phyloP scores from a whole-genome alignment of 2,329 filamentous ascomycete species.

The Xylariaceae sp. region DNA sequence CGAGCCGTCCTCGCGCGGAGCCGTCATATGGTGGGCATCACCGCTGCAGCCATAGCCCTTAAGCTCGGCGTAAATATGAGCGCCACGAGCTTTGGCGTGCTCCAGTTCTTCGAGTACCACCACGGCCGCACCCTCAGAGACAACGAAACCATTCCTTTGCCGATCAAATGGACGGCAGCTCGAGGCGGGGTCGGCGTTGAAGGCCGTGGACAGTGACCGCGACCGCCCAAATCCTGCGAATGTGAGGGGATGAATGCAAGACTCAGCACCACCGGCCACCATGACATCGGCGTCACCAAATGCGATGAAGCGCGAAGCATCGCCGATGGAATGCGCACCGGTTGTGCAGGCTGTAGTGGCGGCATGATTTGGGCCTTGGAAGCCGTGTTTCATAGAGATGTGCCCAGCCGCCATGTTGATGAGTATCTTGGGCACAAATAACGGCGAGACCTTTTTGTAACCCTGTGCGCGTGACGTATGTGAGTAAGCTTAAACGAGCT shows the following conservation, averaged over 20 bases:
- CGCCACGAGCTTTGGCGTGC: constrained; percentile 81
- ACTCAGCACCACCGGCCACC: constrained; percentile 93
- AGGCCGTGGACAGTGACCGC: constrained; percentile 81
- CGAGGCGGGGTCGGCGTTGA: constrained; percentile 72
- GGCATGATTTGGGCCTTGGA: constrained; percentile 90
- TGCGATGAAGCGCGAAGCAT: constrained; percentile 91
- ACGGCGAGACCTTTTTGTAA: constrained; percentile 89
- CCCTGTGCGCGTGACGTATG: constrained; percentile 60
- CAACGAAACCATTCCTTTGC: constrained; percentile 83
- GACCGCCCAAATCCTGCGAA: constrained; percentile 91
- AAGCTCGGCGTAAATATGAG: constrained; percentile 86
- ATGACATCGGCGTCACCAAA: constrained; percentile 92
- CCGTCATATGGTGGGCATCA: constrained; percentile 93
- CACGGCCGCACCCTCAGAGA: constrained; percentile 89
- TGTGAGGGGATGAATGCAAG: constrained; percentile 92
- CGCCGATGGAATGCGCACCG: constrained; percentile 91
- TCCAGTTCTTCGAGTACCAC: constrained; percentile 88
- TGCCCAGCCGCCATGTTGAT: constrained; percentile 97
- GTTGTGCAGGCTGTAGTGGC: constrained; percentile 96
- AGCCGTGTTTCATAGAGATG: constrained; percentile 89
- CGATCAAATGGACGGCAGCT: constrained; percentile 89
- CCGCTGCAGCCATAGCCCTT: constrained; percentile 88
- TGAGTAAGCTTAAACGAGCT: constrained; percentile 3
- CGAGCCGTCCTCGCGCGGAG: constrained; percentile 80
- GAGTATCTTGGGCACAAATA: constrained; percentile 91